A percentile compares a stretch with the other conserved stretches of the same genome.
phyloP scores from a whole-genome alignment of 2,329 filamentous ascomycete species.

The Aspergillus ruber region DNA sequence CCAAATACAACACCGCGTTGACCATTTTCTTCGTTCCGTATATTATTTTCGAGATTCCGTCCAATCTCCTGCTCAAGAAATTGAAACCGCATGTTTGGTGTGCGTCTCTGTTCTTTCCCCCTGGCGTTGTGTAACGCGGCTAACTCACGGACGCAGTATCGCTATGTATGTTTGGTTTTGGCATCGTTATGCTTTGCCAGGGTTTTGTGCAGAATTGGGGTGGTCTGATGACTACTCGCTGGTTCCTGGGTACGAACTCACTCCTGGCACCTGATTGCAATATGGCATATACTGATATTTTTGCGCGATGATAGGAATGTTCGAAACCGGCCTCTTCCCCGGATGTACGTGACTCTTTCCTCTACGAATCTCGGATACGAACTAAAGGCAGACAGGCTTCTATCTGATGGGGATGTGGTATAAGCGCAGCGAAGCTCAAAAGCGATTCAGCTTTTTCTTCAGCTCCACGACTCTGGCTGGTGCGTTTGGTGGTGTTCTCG shows the following conservation, averaged over 20 bases:
- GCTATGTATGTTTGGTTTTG: conserved; percentile 78
- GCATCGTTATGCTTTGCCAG: conserved; percentile 66
- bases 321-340: conserved; percentile 65
- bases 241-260: conserved; percentile 59
- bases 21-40: conserved; percentile 81
- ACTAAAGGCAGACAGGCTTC: conserved; percentile 25
- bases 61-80: conserved; percentile 65
- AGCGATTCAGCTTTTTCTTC: conserved; percentile 92
- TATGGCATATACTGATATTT: not conserved
- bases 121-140: not conserved
- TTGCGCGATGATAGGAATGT: conserved; percentile 42
- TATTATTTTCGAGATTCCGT: conserved; percentile 59
- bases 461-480: conserved; percentile 58
- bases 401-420: conserved; percentile 80
- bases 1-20: conserved; percentile 66
- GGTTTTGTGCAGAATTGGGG: conserved; percentile 71
- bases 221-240: conserved; percentile 70
- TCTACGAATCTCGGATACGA: not conserved
- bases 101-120: conserved; percentile 19
- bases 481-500: conserved; percentile 57
- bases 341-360: conserved; percentile 47
- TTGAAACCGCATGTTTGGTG: conserved; percentile 62
- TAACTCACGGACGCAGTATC: conserved; percentile 43
- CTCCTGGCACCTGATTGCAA: not conserved
- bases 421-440: conserved; percentile 76